Base-by-base conservation (phyloP, 257 asterid genomes). In the Leptodermis oblonga region DNA sequence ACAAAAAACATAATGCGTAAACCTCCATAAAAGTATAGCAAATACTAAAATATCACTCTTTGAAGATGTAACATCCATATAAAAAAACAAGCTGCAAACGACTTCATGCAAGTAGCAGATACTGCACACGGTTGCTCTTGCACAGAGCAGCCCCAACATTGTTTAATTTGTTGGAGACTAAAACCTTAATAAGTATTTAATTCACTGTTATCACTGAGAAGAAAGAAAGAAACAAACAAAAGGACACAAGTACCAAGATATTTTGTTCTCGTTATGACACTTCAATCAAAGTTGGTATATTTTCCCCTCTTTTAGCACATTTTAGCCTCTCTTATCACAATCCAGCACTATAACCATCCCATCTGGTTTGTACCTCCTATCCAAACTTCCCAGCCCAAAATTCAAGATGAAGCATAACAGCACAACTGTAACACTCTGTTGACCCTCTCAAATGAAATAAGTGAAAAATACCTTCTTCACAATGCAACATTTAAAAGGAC, bases 1-100 rank as follows among this genome's bases (percentile, higher is more conserved):
- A 51, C 42, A 25, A 30, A 65, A n/a, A 48, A 52, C 7, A 18
- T 5, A 25, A 25, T 10, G 60, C 33, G 4, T 0, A 55, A 23
- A 64, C 37, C 39, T 64, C 36, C 39, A 26, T 65, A 65, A 9
- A 9, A 45, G 43, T 30, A 67, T 41, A 46, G 71, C 7, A n/a
- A 14, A 10, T 49, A 41, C 15, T 31, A 48, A 18, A 65, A 18
- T n/a, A 7, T 8, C 10, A 25, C 22, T 4, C 7, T 10, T 17
- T 55, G 62, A 65, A 65, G 58, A 10, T 12, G 42, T 5, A 48
- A 48, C n/a, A 10, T n/a, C 3, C 31, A 5, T 23, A 41, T 6
- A 20, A 37, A 30, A 23, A 67, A 33, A 8, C 36, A 67, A 23
- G 2, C 5, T 17, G 20, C 25, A 65, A 11, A 8, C 33, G 45